Base-by-base conservation (phyloP, 1,284 basidiomycete species). In the Porodaedalea pini region DNA sequence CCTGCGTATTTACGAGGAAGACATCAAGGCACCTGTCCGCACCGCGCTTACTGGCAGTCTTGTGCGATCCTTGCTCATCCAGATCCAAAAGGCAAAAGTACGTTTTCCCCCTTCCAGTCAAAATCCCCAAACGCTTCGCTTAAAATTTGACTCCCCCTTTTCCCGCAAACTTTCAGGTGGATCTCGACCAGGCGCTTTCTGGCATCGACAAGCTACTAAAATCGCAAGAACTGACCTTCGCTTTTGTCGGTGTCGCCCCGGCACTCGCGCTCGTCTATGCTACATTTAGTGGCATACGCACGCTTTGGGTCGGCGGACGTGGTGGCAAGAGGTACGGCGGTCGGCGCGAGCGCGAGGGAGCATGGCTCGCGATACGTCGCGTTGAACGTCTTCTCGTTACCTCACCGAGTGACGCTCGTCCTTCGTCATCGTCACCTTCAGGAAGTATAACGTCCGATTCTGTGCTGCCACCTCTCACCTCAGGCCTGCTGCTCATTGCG, bases 51-150 rank as follows among this genome's bases (percentile, higher is more conserved):
- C 80, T 2, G 96, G 96, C 3, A 89, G 88, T 11, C 79, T 99
- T 11, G 75, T 98, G 25, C 82, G 96, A 39, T 88, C 92, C 0
- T 73, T 95, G 32, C 86, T 99, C 58, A 90, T 99, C 55, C 96
- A 98, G 69, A 81, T 98, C 1, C 96, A 99, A 68, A 99, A 98
- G 72, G 92, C 94, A 58, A 98, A 98, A 79, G 94, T 93, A 23
- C 53, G 75, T 63, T 34, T 47, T 2, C 59, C 29, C 21, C 23
- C 25, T 51, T 19, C 45, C 54, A 61, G 29, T 34, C 31, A 19
- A 10, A 29, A 45, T 44, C 43, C 23, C 37, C 25, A 23, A 43
- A 11, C 5, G 5, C 11, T 31, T 31, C n/a, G 4, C 17, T 41
- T 37, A 34, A 4, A 23, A 21, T 48, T 48, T 19, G 21, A 23